Evolutionary conservation across 495 filamentous ascomycete genomes (phyloP), one percentile per base, ranked within the genome.

Genomic region (Tirmania nivea): DNA sequence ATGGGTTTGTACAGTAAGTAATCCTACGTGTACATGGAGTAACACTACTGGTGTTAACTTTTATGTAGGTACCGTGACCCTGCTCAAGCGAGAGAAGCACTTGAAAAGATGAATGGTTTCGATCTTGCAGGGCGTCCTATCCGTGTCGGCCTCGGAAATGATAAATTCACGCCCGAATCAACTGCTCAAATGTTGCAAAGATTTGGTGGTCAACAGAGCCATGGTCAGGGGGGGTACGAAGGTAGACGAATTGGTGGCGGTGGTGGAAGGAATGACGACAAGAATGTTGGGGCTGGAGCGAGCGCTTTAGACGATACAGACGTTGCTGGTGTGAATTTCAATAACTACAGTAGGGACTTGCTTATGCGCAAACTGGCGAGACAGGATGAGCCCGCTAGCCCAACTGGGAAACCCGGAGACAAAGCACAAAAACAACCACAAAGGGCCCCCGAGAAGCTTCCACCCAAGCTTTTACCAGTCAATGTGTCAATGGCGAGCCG

Each of bases 41-140:
- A 35, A 10, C 34, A 48, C 8, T 53, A 45, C 49, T 10, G 35
- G 51, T 25, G 63, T 69, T 72, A 59, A 74, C 49, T 12, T 19
- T 39, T 14, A 37, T 54, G 4, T 57, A 97, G 90, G 65, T 99
- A 94, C 71, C 78, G 81, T 63, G 84, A 96, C 67, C 86, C 92
- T 48, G 78, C 78, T 55, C 81, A 92, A 65, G 92, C 92, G 60
- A 80, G 86, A 55, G 85, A 93, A 65, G 92, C 92, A 50, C 73
- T 99, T 52, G 86, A 95, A 69, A 90, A 94, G 70, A 95, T 99
- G 90, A 99, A 99, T 70, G 87, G 88, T 50, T 99, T 94, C 71
- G 92, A 96, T 68, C 83, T 99, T 64, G 92, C 89, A 64, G 88
- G 88, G 70, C 87, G 92, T 63, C 86, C 85, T 53, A 96, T 99